Conservation (phyloP, 208 protist genomes). For the Leishmania major region DNA sequence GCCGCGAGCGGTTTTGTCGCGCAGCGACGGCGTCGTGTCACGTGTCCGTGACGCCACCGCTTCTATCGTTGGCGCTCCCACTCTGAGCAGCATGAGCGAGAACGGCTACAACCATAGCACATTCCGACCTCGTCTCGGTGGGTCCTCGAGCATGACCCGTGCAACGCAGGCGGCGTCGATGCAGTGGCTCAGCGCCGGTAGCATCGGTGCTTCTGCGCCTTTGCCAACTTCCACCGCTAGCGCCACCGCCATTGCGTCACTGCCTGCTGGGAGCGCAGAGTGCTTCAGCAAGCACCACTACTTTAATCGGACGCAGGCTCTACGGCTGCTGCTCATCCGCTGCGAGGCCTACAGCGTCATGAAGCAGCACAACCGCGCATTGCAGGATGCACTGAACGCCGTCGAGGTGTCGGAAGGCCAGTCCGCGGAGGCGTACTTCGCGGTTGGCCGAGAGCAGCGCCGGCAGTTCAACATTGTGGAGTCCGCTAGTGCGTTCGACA, state of each 20-base stretch:
- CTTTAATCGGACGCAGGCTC: slow-evolving; percentile 64
- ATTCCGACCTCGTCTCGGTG: slow-evolving; percentile 1
- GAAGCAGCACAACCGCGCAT: slow-evolving; percentile 59
- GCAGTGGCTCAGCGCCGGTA: slow-evolving; percentile 27
- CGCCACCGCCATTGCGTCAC: not conserved
- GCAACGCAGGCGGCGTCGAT: slow-evolving; percentile 6
- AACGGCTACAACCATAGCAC: not conserved
- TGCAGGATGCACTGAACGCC: slow-evolving; percentile 63
- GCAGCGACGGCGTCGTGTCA: not conserved
- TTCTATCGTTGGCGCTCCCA: not conserved
- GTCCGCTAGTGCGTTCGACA: slow-evolving; percentile 63
- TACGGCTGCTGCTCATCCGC: slow-evolving; percentile 74
- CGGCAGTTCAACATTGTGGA: slow-evolving; percentile 55
- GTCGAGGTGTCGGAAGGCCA: slow-evolving; percentile 51
- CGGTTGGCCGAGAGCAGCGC: slow-evolving; percentile 60
- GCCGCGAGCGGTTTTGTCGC: not conserved
- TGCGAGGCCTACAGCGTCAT: slow-evolving; percentile 59
- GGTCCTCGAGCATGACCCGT: slow-evolving; percentile 3
- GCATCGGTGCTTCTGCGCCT: slow-evolving; percentile 12
- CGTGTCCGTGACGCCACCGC: not conserved
- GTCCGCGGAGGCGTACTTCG: slow-evolving; percentile 73
- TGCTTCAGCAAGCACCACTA: slow-evolving; percentile 20
- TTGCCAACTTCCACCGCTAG: not conserved
- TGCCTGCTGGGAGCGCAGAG: slow-evolving; percentile 16
- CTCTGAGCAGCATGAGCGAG: not conserved